These are phyloP conservation scores for Aspergillus puulaauensis DNA, from an alignment of 2,329 filamentous ascomycete genomes.

Conservation along the genomic window DNA sequence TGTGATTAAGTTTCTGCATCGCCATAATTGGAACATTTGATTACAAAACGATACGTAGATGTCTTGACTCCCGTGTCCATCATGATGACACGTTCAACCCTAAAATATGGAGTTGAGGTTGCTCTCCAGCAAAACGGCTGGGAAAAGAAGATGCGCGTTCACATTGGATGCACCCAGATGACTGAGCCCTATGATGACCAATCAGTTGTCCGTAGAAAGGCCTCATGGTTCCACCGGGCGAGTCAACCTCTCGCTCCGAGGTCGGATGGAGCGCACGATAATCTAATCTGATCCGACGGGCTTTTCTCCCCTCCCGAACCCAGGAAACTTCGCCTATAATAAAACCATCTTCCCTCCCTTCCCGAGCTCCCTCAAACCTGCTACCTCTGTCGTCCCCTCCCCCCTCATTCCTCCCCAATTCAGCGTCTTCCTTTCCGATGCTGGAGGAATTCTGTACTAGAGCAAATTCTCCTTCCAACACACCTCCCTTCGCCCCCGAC, in stretches of 20 bases:
- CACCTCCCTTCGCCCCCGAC: conserved; percentile 4
- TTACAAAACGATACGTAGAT: not conserved
- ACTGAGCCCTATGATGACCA: not conserved
- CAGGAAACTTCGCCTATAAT: not conserved
- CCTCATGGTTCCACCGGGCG: not conserved
- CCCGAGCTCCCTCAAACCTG: not conserved
- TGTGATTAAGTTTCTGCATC: not conserved
- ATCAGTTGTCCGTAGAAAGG: not conserved
- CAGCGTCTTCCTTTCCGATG: not conserved
- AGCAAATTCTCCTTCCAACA: not conserved
- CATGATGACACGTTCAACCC: not conserved
- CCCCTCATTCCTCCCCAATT: not conserved
- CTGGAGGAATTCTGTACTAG: not conserved
- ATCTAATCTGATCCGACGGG: conserved; percentile 35
- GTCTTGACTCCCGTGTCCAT: not conserved
- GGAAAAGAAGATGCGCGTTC: not conserved
- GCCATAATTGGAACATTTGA: not conserved
- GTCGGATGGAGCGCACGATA: conserved; percentile 26
- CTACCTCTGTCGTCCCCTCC: conserved; percentile 6
- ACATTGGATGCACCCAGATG: not conserved
- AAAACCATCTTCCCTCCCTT: conserved; percentile 8
- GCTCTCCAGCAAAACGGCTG: not conserved
- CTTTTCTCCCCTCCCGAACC: conserved; percentile 9
- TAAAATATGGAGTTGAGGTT: conserved; percentile 4
- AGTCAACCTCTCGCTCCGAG: conserved; percentile 17